Evolutionary conservation across 129 eudicot species (phyloP), one percentile per base, ranked within the genome.

Genomic region (Lactuca saligna): DNA sequence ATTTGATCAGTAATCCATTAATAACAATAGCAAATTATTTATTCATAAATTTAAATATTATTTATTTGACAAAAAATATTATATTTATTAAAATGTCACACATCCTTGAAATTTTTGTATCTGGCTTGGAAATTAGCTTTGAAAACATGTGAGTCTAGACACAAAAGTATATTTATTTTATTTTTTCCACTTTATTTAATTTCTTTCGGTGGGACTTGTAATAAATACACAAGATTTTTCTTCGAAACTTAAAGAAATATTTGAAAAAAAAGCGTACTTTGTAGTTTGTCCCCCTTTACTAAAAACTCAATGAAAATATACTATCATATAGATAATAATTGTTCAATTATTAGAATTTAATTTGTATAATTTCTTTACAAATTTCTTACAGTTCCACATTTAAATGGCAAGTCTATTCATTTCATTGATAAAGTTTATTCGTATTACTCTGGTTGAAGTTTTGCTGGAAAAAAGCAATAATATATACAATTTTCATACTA

Each of bases 201-300:
- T 74, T 57, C 20, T 51, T 65, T 66, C 14, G 79, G 11, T 49
- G 51, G 39, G 60, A 31, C 65, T 64, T 55, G 33, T 65, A 33
- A 73, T 25, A 65, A 16, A 56, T 34, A 57, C 72, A 44, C 60
- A 57, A 6, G 72, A 66, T 41, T 46, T 57, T 37, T 14, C 16
- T 67, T 67, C 35, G 63, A 75, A 75, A 75, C 74, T 67, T 67
- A 16, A 50, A 66, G 56, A 74, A 58, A 35, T 32, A 13, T 59
- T 35, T 66, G 46, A 48, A 49, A 46, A 46, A 46, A 8, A 25
- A 35, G 2, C 1, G 25, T 69, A 17, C n/a, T 1, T 51, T 42
- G 14, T 69, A 17, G 15, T 1, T 37, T 42, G 17, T 33, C 35
- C 0, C 56, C 54, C 14, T 8, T 20, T 33, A 8, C 15, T 25